Conservation (phyloP, 768 basidiomycete genomes). For the Lactarius vividus region DNA sequence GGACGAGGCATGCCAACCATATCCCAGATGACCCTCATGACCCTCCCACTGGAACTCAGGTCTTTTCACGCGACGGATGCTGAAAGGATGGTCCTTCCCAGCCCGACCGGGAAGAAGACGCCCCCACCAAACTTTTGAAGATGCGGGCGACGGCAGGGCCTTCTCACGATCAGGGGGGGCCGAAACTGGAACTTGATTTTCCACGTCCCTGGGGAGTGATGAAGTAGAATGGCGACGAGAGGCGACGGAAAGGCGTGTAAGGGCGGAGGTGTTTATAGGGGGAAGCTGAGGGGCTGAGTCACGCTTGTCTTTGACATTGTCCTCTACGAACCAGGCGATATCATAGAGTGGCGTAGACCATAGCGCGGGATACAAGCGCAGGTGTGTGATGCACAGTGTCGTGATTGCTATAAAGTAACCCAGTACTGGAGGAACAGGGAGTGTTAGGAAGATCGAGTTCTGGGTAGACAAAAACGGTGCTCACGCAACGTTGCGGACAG, state of each 20-base stretch:
- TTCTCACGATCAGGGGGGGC: not conserved
- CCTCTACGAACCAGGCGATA: slow-evolving; percentile 55
- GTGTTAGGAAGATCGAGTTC: not conserved
- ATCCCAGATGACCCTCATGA: not conserved
- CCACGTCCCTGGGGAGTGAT: slow-evolving; percentile 19
- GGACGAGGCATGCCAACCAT: not conserved
- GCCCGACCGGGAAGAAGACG: slow-evolving; percentile 19
- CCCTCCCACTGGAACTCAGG: slow-evolving; percentile 14
- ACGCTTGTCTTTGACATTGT: slow-evolving; percentile 2
- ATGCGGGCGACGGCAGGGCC: slow-evolving; percentile 7
- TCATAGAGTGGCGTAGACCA: slow-evolving; percentile 53
- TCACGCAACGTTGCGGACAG: slow-evolving; percentile 33
- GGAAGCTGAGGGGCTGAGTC: slow-evolving; percentile 18
- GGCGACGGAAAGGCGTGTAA: slow-evolving; percentile 21
- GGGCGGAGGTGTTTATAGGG: slow-evolving; percentile 23
- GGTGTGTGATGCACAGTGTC: slow-evolving; percentile 47
- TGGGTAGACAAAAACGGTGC: slow-evolving; percentile 22
- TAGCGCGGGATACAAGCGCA: slow-evolving; percentile 41
- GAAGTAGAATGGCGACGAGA: slow-evolving; percentile 26
- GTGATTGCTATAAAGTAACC: slow-evolving; percentile 56
- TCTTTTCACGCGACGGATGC: slow-evolving; percentile 12
- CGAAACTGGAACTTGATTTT: slow-evolving; percentile 4
- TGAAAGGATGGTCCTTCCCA: slow-evolving; percentile 23
- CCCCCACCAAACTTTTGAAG: slow-evolving; percentile 14
- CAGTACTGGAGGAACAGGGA: slow-evolving; percentile 37